Evolutionary conservation across 139 green algal species (phyloP), one percentile per base, ranked within the genome.

Genomic region (Microglena sp.): DNA sequence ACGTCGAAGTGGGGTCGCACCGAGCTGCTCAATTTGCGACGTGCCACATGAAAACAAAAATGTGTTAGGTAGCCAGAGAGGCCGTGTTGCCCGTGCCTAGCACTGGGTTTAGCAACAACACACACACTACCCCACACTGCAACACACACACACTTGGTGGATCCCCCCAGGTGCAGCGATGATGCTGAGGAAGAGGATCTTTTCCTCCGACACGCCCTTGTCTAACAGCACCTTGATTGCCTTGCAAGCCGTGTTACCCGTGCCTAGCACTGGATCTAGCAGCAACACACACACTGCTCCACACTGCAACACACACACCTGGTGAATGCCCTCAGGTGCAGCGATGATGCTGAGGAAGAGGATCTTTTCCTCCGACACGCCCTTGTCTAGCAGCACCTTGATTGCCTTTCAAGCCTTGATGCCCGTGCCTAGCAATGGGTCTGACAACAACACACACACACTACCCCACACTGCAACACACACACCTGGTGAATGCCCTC

Each of bases 101-200:
- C 34, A 97, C 87, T 22, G 93, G 93, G 67, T 97, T 93, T 76
- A 98, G 78, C 35, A 99, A 78, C 64, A 99, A 79, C 69, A 99
- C 93, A n/a, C n/a, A n/a, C n/a, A n/a, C n/a, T n/a, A n/a, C n/a
- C n/a, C n/a, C n/a, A n/a, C n/a, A n/a, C n/a, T n/a, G n/a, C n/a
- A n/a, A 4, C 29, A 31, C 24, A 18, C 30, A 8, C 54, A 3
- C 43, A 71, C 65, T 22, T 73, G 72, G 67, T 95, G 82, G 27
- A 98, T 88, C 63, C 89, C 92, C 71, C 95, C 81, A 8, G 91
- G 89, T 8, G 91, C 85, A 3, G 91, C 91, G 45, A 98, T 90
- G 46, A 98, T 79, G 63, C 77, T 91, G 15, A 98, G 75, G 77
- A 97, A 95, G 55, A 98, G 69, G 60, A 99, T 96, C 64, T 86